Evolutionary conservation across 2,329 filamentous ascomycete species (phyloP), one percentile per base, ranked within the genome.

Genomic region (Xylaria sp.): DNA sequence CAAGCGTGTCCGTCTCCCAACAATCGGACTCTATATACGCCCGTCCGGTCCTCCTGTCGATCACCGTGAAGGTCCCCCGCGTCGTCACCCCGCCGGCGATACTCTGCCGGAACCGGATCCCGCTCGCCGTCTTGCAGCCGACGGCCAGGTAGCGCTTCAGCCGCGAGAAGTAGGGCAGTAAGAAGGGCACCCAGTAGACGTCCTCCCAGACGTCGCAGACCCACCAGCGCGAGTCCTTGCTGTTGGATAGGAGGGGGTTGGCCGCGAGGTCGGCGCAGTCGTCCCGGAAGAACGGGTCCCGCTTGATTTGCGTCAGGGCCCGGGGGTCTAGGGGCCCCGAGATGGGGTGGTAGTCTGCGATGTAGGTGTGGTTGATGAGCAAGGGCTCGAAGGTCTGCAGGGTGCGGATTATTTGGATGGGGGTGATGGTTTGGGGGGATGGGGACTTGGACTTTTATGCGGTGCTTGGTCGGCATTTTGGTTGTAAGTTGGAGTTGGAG

Each of bases 141-240:
- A 63, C 42, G 37, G 59, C 61, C 30, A 61, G 56, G 10, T 61
- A 63, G 54, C 56, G 59, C 58, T 63, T 63, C 4, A 63, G 44
- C n/a, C 59, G 61, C 48, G 61, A 63, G 54, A 59, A 63, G 30
- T 59, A 63, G 4, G 61, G 61, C 10, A 63, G 16, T 3, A 63
- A 16, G 54, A 59, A 57, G n/a, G 59, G 61, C 10, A 63, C 59
- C 53, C 51, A 63, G 59, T 59, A 61, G 44, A 61, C 59, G 47
- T 63, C 61, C 50, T 63, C 53, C 53, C 54, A 63, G 50, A 61
- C 54, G 34, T 63, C 57, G 51, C 51, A 59, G 34, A 61, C 5
- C 59, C 58, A 55, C 61, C 61, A 63, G 8, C 44, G 47, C 5
- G 56, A 50, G 19, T 35, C 18, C 1, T 7, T 30, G 18, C 44